phyloP scores from a whole-genome alignment of 129 eudicot genomes.

The carrot (Daucus carota) region DNA sequence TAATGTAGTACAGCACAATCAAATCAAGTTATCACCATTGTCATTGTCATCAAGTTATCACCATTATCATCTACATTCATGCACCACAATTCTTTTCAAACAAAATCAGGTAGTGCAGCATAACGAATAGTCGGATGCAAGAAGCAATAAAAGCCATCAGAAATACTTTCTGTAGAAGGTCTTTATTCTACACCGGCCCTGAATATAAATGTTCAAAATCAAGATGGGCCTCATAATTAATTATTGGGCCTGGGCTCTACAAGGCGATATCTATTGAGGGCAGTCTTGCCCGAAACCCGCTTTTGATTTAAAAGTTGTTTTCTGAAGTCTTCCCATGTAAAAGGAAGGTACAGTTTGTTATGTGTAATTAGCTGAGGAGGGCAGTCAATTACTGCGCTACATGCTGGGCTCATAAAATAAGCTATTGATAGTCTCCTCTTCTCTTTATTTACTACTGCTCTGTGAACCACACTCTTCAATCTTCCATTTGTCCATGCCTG shows the following conservation, averaged over 20 bases:
- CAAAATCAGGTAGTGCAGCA: too few species aligned
- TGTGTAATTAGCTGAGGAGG: slow-evolving; percentile 17
- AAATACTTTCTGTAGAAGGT: too few species aligned
- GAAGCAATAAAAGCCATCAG: too few species aligned
- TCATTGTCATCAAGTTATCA: too few species aligned
- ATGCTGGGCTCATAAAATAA: slow-evolving; percentile 27
- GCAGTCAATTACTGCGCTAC: slow-evolving; percentile 11
- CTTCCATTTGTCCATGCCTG: slow-evolving; percentile 34
- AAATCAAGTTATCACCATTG: too few species aligned
- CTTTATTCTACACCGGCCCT: too few species aligned
- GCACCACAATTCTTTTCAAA: too few species aligned
- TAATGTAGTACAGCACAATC: too few species aligned
- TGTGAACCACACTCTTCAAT: slow-evolving; percentile 25
- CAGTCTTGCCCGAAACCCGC: slow-evolving; percentile 21
- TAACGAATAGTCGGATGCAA: too few species aligned
- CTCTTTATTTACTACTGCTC: slow-evolving; percentile 26
- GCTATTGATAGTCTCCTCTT: slow-evolving; percentile 21
- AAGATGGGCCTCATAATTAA: neutral
- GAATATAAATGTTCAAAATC: too few species aligned
- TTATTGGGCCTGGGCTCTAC: neutral
- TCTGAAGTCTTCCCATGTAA: slow-evolving; percentile 20
- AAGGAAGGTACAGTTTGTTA: slow-evolving; percentile 3
- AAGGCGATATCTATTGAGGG: slow-evolving; percentile 13
- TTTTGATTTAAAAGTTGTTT: slow-evolving; percentile 16
- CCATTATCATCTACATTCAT: too few species aligned